Evolutionary conservation across 2,329 filamentous ascomycete species (phyloP).

Genomic region (Claviceps sp.): DNA sequence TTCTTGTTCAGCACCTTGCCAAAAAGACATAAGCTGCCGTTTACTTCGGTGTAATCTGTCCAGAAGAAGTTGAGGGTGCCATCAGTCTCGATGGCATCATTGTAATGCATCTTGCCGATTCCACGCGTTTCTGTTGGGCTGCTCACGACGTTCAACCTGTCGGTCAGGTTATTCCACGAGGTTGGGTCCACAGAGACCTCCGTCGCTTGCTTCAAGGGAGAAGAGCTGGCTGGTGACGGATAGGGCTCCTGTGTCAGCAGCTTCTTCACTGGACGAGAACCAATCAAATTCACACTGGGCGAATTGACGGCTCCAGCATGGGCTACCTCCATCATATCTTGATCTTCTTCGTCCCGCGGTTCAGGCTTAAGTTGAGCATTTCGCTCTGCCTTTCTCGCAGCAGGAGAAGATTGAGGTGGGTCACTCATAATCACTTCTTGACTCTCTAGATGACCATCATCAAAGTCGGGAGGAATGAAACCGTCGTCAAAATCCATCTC

Average conservation of each 20-base stretch:
- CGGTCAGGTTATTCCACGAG: constrained; percentile 78
- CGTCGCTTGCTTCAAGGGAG: constrained; percentile 45
- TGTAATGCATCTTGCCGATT: constrained; percentile 69
- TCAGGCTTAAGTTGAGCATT: constrained; percentile 43
- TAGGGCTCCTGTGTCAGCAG: constrained; percentile 53
- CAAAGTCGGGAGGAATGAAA: constrained; percentile 41
- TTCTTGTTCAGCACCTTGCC: constrained; percentile 91
- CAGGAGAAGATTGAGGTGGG: constrained; percentile 73
- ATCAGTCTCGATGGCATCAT: constrained; percentile 84
- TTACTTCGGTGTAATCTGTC: constrained; percentile 89
- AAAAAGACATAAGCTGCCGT: constrained; percentile 83
- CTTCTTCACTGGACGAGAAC: constrained; percentile 59
- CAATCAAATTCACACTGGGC: constrained; percentile 71
- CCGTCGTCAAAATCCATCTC: constrained; percentile 40
- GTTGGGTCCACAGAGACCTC: constrained; percentile 58
- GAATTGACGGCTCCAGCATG: constrained; percentile 57
- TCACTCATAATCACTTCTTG: constrained; percentile 64
- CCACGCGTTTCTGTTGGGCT: constrained; percentile 52
- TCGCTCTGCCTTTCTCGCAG: constrained; percentile 62
- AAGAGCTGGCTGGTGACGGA: constrained; percentile 63
- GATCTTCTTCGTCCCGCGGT: constrained; percentile 53
- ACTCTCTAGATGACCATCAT: constrained; percentile 42
- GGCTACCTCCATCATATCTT: constrained; percentile 78
- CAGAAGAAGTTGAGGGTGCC: constrained; percentile 91
- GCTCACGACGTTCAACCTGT: constrained; percentile 73